These are phyloP conservation scores for Coniferiporia weirii DNA, from an alignment of 1,284 basidiomycete genomes.

Conservation along the genomic window DNA sequence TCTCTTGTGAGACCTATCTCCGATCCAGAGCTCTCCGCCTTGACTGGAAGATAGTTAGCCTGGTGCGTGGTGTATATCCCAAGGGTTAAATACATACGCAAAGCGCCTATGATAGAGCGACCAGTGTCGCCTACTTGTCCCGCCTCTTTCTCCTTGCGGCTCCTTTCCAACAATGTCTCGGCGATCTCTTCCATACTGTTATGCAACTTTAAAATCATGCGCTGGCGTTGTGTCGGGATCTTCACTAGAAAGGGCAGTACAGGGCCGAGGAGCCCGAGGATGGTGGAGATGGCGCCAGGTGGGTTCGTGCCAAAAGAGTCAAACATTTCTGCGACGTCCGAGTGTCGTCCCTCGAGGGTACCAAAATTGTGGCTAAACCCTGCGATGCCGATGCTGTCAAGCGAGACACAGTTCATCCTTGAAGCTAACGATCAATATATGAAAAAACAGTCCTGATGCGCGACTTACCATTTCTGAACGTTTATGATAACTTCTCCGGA, in stretches of 20 bases:
- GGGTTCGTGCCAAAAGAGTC: slow-evolving; percentile 33
- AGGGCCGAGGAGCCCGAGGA: slow-evolving; percentile 37
- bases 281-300: slow-evolving; percentile 23
- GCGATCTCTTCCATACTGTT: slow-evolving; percentile 41
- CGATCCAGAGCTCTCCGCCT: slow-evolving; percentile 40
- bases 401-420: slow-evolving; percentile 46
- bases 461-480: slow-evolving; percentile 46
- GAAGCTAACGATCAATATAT: not conserved
- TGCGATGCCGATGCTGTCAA: slow-evolving; percentile 56
- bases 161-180: slow-evolving; percentile 39
- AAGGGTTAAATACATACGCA: slow-evolving; percentile 35
- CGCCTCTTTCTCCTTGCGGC: slow-evolving; percentile 39
- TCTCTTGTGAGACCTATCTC: slow-evolving; percentile 51
- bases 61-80: not conserved
- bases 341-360: slow-evolving; percentile 42
- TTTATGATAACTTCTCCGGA: slow-evolving; percentile 39
- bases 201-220: slow-evolving; percentile 33
- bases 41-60: slow-evolving; percentile 34
- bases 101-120: slow-evolving; percentile 46
- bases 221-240: slow-evolving; percentile 39
- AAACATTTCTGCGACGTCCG: slow-evolving; percentile 42
- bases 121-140: slow-evolving; percentile 23
- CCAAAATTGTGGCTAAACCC: slow-evolving; percentile 54
- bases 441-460: not conserved
- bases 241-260: slow-evolving; percentile 39